Conservation (phyloP, 176 grass and related monocot species). For the Elaeis guineensis region DNA sequence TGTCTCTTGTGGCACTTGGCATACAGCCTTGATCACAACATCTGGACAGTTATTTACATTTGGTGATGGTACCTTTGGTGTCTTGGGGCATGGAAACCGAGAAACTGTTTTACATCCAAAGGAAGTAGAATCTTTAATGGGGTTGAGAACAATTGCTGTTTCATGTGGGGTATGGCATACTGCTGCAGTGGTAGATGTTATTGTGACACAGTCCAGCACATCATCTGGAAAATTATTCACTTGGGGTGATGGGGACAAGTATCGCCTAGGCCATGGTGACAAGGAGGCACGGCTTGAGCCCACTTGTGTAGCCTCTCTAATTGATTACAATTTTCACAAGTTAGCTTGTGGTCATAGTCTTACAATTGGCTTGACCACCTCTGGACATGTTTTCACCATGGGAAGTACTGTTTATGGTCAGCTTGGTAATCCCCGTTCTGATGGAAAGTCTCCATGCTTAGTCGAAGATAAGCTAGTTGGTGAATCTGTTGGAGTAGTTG, state of each 20-base stretch:
- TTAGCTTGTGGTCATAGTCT: conserved; percentile 91
- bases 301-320: conserved; percentile 79
- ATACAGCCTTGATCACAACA: conserved; percentile 76
- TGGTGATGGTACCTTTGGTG: conserved; percentile 95
- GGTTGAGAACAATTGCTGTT: conserved; percentile 75
- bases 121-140: conserved; percentile 86
- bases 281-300: conserved; percentile 67
- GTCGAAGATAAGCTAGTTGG: conserved; percentile 69
- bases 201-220: conserved; percentile 73
- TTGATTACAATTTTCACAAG: conserved; percentile 94
- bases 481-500: conserved; percentile 67
- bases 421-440: conserved; percentile 78
- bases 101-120: conserved; percentile 55
- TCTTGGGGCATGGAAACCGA: conserved; percentile 82
- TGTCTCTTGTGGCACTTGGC: conserved; percentile 94
- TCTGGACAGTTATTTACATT: conserved; percentile 82
- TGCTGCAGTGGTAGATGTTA: conserved; percentile 87
- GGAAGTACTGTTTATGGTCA: conserved; percentile 91
- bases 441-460: conserved; percentile 72
- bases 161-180: conserved; percentile 97
- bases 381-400: conserved; percentile 81
- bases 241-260: conserved; percentile 96
- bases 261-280: conserved; percentile 88
- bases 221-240: conserved; percentile 96
- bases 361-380: conserved; percentile 83